These are phyloP conservation scores for Alopecurus myosuroides DNA, from an alignment of 176 grass and related monocot species.

Conservation along the genomic window DNA sequence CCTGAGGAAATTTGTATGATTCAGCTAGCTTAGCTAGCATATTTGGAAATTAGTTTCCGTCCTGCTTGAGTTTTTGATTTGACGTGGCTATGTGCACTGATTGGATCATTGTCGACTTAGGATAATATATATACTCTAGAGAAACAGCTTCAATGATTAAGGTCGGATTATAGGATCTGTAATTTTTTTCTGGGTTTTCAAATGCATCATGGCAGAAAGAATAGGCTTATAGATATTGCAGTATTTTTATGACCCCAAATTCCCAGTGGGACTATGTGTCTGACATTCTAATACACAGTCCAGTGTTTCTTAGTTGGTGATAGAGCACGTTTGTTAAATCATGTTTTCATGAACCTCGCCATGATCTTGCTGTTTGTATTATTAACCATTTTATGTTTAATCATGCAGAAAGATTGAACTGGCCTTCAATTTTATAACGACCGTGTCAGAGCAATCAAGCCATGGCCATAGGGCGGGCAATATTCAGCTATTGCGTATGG, in stretches of 20 bases:
- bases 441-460: conserved; percentile 23
- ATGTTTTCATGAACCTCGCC: neutral
- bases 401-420: conserved; percentile 84
- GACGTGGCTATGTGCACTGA: neutral
- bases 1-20: neutral
- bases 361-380: neutral
- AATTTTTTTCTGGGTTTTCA: neutral
- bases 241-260: neutral
- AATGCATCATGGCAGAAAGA: neutral
- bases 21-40: neutral
- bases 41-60: neutral
- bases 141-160: neutral
- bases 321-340: neutral
- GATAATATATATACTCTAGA: neutral
- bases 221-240: neutral
- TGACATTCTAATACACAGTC: conserved; percentile 1
- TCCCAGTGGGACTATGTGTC: neutral
- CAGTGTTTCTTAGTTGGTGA: neutral
- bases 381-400: conserved; percentile 10
- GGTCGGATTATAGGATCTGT: neutral
- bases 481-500: conserved; percentile 42
- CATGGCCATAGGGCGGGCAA: conserved; percentile 22
- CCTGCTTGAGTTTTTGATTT: neutral
- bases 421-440: conserved; percentile 48
- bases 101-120: conserved; percentile 4